phyloP scores from a whole-genome alignment of 2,329 filamentous ascomycete genomes.

The Mollisiaceae sp. region DNA sequence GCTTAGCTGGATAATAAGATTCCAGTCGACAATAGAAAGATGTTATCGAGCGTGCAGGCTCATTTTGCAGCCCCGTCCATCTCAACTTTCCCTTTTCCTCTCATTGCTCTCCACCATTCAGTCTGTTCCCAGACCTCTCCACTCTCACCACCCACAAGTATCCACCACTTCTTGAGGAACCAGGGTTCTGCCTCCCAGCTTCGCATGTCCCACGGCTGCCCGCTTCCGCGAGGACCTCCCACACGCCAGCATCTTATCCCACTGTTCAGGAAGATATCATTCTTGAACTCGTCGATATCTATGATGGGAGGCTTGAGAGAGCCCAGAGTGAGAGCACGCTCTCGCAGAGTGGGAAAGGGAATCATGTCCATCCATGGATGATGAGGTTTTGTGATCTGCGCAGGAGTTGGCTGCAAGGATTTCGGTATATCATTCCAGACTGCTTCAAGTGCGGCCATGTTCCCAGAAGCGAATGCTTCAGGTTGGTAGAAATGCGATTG shows the following conservation, averaged over 20 bases:
- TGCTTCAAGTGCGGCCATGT: background rate
- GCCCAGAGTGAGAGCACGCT: conserved; percentile 17
- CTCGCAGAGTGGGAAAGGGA: conserved; percentile 43
- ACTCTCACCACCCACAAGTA: conserved; percentile 28
- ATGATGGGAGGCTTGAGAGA: conserved; percentile 17
- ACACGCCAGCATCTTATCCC: conserved; percentile 34
- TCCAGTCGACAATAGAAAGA: background rate
- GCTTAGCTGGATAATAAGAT: background rate
- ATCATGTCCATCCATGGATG: conserved; percentile 47
- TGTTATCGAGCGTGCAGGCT: background rate
- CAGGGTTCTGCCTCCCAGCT: conserved; percentile 38
- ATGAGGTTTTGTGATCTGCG: conserved; percentile 41
- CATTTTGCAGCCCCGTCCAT: background rate
- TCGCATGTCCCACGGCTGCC: conserved; percentile 45
- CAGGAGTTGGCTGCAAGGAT: conserved; percentile 38
- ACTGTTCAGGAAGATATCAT: conserved; percentile 24
- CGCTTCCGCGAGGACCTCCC: conserved; percentile 23
- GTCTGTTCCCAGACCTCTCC: conserved; percentile 35
- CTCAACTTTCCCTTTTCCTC: conserved; percentile 1
- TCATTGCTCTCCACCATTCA: conserved; percentile 21
- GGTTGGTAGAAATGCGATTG: conserved; percentile 6
- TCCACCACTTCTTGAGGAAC: conserved; percentile 42
- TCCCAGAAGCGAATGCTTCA: background rate
- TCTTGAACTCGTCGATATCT: conserved; percentile 22
- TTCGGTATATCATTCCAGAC: conserved; percentile 13